phyloP scores from a whole-genome alignment of 2,329 filamentous ascomycete genomes.

The Aspergillus ruber region DNA sequence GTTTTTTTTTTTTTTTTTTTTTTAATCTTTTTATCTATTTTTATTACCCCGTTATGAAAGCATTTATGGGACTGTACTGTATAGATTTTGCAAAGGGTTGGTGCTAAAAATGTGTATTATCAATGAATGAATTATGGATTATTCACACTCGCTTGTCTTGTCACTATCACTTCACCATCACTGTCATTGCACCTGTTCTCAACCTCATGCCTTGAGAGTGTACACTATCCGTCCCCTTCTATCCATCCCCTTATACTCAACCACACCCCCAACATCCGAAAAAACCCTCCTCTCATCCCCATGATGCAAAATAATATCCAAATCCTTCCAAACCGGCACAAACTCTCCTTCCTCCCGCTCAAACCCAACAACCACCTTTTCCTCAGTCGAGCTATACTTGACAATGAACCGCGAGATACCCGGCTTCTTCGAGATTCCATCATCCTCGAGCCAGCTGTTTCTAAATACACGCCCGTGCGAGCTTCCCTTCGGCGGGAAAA shows the following conservation, averaged over 20 bases:
- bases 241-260: slow-evolving; percentile 24
- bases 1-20: slow-evolving; percentile 1
- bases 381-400: slow-evolving; percentile 39
- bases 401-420: slow-evolving; percentile 40
- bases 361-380: slow-evolving; percentile 41
- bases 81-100: slow-evolving; percentile 26
- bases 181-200: no score
- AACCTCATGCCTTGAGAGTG: slow-evolving; percentile 18
- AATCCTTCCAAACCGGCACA: slow-evolving; percentile 44
- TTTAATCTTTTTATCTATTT: slow-evolving; percentile 5
- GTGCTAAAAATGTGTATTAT: slow-evolving; percentile 7
- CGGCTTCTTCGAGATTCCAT: slow-evolving; percentile 46
- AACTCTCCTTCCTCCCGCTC: slow-evolving; percentile 36
- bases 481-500: slow-evolving; percentile 47
- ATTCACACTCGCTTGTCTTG: no score
- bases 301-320: slow-evolving; percentile 47
- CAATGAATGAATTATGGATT: background rate
- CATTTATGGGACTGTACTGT: slow-evolving; percentile 24
- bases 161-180: no score
- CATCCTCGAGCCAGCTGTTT: slow-evolving; percentile 52
- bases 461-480: slow-evolving; percentile 33
- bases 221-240: slow-evolving; percentile 23
- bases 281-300: slow-evolving; percentile 43
- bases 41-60: slow-evolving; percentile 7
- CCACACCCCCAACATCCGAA: slow-evolving; percentile 24